Base-by-base conservation (phyloP, 139 green algal genomes). In the Auxenochlorella pyrenoidosa region DNA sequence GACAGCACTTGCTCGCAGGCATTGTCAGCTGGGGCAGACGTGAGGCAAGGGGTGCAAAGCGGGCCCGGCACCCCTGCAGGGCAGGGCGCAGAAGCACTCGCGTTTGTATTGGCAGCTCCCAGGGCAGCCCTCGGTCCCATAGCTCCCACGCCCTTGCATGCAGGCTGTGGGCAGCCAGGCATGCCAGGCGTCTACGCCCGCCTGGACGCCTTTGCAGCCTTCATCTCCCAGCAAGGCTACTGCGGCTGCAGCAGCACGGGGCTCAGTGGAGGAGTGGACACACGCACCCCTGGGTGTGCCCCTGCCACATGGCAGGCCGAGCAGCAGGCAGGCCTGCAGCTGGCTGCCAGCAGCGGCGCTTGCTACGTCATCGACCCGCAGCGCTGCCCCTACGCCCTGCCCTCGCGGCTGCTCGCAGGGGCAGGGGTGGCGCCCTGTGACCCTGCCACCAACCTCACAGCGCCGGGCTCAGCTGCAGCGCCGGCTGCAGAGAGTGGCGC, bases 191-290 rank as follows among this genome's bases (percentile, higher is more conserved):
- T 84, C 6, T 84, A 84, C 30, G 36, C 60, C 0, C 51, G 78
- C 12, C 54, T 84, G 58, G 78, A 84, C 28, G 28, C 58, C 58
- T 84, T 73, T 54, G 36, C n/a, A 4, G 5, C 19, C 51, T 84
- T 84, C 78, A 84, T 84, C 4, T 0, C 32, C 30, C 58, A 72
- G 36, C 21, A 73, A 12, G 78, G 78, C 21, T 84, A 75, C 58
- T 84, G 78, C 36, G 54, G 54, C 21, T 84, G 78, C 78, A 84
- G 32, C 58, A 84, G 34, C 54, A 82, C 78, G 15, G 78, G 58
- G 8, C 58, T 82, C 44, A 82, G 75, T 44, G 75, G 75, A 24
- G 28, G 40, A 38, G 75, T 34, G 3, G 75, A 65, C 75, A 65
- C 78, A 38, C 34, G 8, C 22, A 12, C 19, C 12, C 54, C 22